Evolutionary conservation across 1,284 basidiomycete species (phyloP), one percentile per base, ranked within the genome.

Genomic region (Limonomyces culmigenus): DNA sequence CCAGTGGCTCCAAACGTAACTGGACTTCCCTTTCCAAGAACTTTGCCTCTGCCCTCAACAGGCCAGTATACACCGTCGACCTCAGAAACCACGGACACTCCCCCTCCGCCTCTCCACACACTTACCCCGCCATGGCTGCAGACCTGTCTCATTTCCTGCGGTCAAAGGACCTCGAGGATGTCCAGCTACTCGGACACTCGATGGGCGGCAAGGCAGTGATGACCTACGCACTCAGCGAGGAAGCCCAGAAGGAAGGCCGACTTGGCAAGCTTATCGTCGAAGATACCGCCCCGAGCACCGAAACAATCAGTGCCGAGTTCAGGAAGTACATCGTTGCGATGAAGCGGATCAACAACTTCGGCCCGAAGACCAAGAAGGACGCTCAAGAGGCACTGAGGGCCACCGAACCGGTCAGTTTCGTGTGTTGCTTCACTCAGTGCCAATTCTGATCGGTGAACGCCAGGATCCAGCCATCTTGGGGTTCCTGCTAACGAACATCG

Each of bases 201-300:
- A 87, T 91, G 84, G 83, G 47, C 33, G 71, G n/a, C n/a, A n/a
- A n/a, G n/a, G n/a, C n/a, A n/a, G n/a, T 55, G 35, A 33, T 12
- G 16, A 25, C 25, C 18, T 27, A 12, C 32, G 6, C 21, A 20
- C 5, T 34, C 23, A 34, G 21, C 19, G 29, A 36, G 33, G 17
- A 12, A 13, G 16, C 33, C 27, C 38, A 14, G 23, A 33, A 4
- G 29, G 35, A 18, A 20, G 2, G 54, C 33, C 54, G 62, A 2
- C 53, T 92, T 13, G 56, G 64, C 11, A 60, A 73, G 29, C 65
- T 91, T n/a, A 65, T 91, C 35, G 66, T 86, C 4, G 83, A 69
- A 8, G 87, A 92, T 53, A 85, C 92, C 41, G 66, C 84, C 0
- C 87, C 87, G 1, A n/a, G n/a, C n/a, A n/a, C n/a, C n/a, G n/a